These are phyloP conservation scores for Allium cepa DNA, from an alignment of 106 monocot species.

Conservation along the genomic window DNA sequence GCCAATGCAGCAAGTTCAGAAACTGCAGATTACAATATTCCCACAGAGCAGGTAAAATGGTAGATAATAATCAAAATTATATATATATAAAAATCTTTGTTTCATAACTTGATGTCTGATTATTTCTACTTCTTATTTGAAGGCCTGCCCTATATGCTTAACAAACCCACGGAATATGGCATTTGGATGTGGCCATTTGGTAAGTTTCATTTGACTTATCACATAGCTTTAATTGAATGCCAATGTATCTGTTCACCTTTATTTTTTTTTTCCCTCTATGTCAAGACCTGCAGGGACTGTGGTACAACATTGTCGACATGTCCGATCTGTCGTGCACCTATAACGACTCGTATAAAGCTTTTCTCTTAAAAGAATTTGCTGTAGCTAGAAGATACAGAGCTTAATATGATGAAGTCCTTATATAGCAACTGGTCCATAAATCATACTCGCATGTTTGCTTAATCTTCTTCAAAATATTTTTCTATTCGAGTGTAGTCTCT, in stretches of 20 bases:
- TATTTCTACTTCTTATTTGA: constrained; percentile 11
- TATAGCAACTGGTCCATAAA: too few species aligned
- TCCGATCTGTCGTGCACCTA: constrained; percentile 31
- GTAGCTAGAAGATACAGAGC: too few species aligned
- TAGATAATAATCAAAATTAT: too few species aligned
- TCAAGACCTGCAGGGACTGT: constrained; percentile 26
- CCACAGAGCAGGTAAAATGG: constrained; percentile 47
- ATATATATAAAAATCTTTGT: neutral
- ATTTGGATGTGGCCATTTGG: constrained; percentile 85
- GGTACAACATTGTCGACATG: constrained; percentile 25
- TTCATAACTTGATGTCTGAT: neutral
- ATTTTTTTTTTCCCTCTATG: neutral
- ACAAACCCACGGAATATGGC: constrained; percentile 88
- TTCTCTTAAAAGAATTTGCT: neutral
- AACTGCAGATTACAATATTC: constrained; percentile 21
- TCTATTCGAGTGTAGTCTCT: too few species aligned
- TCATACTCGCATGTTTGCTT: too few species aligned
- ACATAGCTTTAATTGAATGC: neutral
- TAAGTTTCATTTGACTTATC: constrained; percentile 9
- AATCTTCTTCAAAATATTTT: too few species aligned
- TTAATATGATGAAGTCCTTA: too few species aligned
- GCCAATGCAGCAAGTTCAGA: constrained; percentile 10
- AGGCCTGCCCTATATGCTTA: constrained; percentile 91
- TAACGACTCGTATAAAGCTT: constrained; percentile 24
- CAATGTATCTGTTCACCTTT: neutral